Evolutionary conservation across 1,284 basidiomycete genomes (phyloP).

Genomic region (Irpex rosettiformis): DNA sequence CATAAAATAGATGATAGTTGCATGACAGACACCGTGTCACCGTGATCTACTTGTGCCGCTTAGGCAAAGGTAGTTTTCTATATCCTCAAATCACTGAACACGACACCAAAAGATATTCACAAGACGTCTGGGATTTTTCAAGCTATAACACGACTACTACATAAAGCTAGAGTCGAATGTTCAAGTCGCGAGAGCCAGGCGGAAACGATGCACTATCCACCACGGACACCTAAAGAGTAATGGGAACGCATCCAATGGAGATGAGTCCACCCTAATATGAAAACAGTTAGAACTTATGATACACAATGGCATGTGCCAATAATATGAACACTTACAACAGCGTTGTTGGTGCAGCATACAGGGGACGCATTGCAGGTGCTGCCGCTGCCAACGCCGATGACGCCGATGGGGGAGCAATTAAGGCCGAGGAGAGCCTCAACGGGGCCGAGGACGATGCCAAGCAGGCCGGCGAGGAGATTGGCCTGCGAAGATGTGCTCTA

Average conservation of each 20-base stretch:
- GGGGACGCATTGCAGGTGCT: background rate
- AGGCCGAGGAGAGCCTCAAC: conserved; percentile 6
- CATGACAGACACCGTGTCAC: background rate
- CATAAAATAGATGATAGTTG: background rate
- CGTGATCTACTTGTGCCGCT: background rate
- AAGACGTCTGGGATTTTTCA: background rate
- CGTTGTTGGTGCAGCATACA: background rate
- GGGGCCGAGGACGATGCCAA: conserved; percentile 6
- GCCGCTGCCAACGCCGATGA: background rate
- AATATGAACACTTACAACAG: background rate
- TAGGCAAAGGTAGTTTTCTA: too few relatives aligned
- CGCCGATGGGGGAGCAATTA: background rate
- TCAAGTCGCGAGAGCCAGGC: background rate
- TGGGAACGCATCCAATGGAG: conserved; percentile 6
- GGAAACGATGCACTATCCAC: background rate
- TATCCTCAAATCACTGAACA: background rate
- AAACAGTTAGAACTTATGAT: background rate
- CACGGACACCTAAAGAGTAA: background rate
- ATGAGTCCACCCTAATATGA: conserved; percentile 5
- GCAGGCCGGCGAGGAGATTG: background rate
- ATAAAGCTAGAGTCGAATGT: background rate
- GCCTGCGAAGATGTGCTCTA: conserved; percentile 6
- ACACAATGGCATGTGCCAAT: background rate
- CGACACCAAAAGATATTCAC: background rate
- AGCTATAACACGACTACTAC: background rate